Evolutionary conservation across 1,284 basidiomycete genomes (phyloP), one percentile per base, ranked within the genome.

Genomic region (Marasmius sp.): DNA sequence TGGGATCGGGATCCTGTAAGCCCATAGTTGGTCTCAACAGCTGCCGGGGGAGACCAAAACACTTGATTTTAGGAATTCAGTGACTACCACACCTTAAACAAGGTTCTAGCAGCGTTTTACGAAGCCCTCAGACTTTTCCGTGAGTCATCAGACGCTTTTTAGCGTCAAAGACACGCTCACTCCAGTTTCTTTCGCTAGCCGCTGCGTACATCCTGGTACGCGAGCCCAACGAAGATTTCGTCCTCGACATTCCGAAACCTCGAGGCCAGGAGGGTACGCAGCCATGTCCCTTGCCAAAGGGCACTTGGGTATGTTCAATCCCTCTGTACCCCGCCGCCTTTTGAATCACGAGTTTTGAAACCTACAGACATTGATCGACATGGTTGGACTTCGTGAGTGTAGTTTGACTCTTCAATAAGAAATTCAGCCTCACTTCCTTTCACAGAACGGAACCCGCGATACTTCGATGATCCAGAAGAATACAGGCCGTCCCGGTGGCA

Each of bases 401-500:
- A 47, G 1, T 36, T 39, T n/a, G 2, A 8, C 11, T 18, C 4
- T 47, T 14, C 20, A n/a, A 47, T 1, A n/a, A n/a, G 12, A 48
- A 37, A 7, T 3, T 51, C 20, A 51, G 8, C 22, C n/a, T 14
- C 45, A 47, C 11, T 47, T 47, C 8, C 20, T 14, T 12, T 7
- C n/a, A 43, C 57, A 70, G 68, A 69, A 45, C 65, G 65, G 58
- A 73, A 75, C 59, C 66, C 72, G 6, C 57, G 66, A 7, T 57
- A 65, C 36, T 74, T 70, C 61, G 64, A 69, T 3, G 69, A 75
- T 6, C 72, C 74, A 10, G 64, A 69, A 22, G 62, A 62, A 33
- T 75, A 70, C 63, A 60, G 68, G 22, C 74, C 74, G 7, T 69
- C 68, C 4, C 64, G 74, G 27, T 76, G 74, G 74, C 71, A 72